Evolutionary conservation across 176 grass and related monocot species (phyloP).

Genomic region (Aegilops speltoides): DNA sequence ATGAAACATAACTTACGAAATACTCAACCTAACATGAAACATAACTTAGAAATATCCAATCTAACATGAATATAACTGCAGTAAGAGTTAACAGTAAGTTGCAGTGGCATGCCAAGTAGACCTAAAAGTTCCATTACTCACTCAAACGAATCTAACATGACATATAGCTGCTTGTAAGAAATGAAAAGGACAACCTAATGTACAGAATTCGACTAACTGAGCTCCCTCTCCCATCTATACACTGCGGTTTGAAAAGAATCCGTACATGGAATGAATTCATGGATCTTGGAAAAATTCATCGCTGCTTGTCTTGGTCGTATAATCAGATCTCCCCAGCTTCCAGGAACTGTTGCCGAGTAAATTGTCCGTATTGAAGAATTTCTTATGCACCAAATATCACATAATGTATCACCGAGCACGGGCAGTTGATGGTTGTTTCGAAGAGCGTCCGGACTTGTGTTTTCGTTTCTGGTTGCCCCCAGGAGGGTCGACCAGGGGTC

Average conservation of each 20-base stretch:
- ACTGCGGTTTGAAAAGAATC: conserved; percentile 49
- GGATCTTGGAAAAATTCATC: conserved; percentile 34
- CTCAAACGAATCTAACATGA: conserved; percentile 45
- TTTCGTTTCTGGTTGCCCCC: conserved; percentile 63
- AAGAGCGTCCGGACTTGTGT: conserved; percentile 62
- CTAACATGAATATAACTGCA: neutral
- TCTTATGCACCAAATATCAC: conserved; percentile 31
- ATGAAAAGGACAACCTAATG: conserved; percentile 68
- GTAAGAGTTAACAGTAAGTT: conserved; percentile 16
- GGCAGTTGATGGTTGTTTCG: conserved; percentile 74
- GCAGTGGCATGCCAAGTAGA: conserved; percentile 25
- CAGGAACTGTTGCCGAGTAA: neutral
- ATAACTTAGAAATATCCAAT: conserved; percentile 1
- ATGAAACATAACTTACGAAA: too few relatives aligned
- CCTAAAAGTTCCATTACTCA: conserved; percentile 39
- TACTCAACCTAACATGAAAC: too few relatives aligned
- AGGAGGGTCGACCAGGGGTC: conserved; percentile 62
- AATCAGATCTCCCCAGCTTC: conserved; percentile 18
- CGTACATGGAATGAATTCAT: conserved; percentile 61
- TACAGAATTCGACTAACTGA: conserved; percentile 78
- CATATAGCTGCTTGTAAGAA: conserved; percentile 51
- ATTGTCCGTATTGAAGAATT: conserved; percentile 13
- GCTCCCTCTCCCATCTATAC: conserved; percentile 70
- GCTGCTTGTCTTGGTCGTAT: conserved; percentile 24
- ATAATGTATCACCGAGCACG: conserved; percentile 54